Percentiles rank a stretch among this genome's conserved stretches.
Evolutionary conservation across 345 rosid genomes (phyloP).

Genomic region (Viola odorata): DNA sequence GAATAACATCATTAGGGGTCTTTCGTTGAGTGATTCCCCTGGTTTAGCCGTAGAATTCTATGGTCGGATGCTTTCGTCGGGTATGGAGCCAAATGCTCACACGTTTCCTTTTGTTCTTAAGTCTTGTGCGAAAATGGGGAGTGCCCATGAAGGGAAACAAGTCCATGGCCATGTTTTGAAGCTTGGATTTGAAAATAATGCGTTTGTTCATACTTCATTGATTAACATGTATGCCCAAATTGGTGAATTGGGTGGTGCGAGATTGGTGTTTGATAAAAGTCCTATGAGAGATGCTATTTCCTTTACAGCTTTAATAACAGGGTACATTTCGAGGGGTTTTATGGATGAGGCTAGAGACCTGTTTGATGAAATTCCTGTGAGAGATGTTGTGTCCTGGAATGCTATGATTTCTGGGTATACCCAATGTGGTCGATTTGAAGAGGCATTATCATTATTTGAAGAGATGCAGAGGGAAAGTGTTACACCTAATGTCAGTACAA

Average conservation of each 20-base stretch:
- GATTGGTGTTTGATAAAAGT: conserved; percentile 48
- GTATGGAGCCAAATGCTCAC: conserved; percentile 43
- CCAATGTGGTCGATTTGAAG: conserved; percentile 37
- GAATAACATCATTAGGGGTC: conserved; percentile 57
- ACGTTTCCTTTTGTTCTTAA: conserved; percentile 66
- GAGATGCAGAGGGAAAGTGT: conserved; percentile 41
- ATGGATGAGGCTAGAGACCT: conserved; percentile 36
- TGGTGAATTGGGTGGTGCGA: conserved; percentile 39
- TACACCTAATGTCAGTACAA: conserved; percentile 51
- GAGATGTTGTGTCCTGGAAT: conserved; percentile 53
- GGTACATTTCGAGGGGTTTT: conserved; percentile 32
- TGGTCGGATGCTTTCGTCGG: conserved; percentile 42
- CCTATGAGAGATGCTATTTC: conserved; percentile 49
- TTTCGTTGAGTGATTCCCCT: conserved; percentile 42
- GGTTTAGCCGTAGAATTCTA: conserved; percentile 36
- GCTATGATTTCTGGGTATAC: conserved; percentile 50
- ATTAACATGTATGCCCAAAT: conserved; percentile 53
- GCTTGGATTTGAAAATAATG: conserved; percentile 45
- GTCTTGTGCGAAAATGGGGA: conserved; percentile 40
- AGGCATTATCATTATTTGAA: conserved; percentile 46
- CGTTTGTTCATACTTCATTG: conserved; percentile 58
- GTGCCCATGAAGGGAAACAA: conserved; percentile 36
- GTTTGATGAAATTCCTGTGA: conserved; percentile 56
- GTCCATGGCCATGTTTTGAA: conserved; percentile 54
- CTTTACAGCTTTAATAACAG: conserved; percentile 53